phyloP scores from a whole-genome alignment of 805 yeast species.

The Pichia occidentalis region DNA sequence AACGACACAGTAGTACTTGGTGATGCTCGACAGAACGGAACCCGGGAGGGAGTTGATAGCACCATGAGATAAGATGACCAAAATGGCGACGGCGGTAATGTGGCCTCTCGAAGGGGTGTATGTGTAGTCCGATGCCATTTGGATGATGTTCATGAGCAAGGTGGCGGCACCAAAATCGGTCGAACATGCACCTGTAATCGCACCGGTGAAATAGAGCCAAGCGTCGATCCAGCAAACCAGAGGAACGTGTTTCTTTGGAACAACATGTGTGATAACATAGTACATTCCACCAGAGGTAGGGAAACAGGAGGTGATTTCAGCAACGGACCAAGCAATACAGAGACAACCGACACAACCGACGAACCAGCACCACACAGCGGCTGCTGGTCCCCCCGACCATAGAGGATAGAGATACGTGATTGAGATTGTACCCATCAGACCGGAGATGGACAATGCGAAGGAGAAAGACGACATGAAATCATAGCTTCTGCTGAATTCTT shows the following conservation, averaged over 20 bases:
- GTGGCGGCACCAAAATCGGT: constrained; percentile 48
- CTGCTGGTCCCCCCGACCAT: constrained; percentile 54
- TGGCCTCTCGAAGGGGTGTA: constrained; percentile 38
- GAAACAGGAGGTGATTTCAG: constrained; percentile 43
- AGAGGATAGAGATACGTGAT: constrained; percentile 45
- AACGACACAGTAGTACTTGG: constrained; percentile 45
- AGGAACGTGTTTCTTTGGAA: constrained; percentile 44
- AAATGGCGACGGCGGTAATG: constrained; percentile 45
- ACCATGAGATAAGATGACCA: constrained; percentile 43
- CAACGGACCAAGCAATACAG: constrained; percentile 46
- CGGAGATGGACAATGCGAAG: constrained; percentile 59
- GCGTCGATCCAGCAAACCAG: constrained; percentile 49
- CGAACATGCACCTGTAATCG: constrained; percentile 45
- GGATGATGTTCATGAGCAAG: constrained; percentile 40
- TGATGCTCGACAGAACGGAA: constrained; percentile 40
- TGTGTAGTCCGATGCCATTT: constrained; percentile 32
- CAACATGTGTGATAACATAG: constrained; percentile 40
- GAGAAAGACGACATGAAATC: constrained; percentile 56
- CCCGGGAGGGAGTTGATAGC: constrained; percentile 46
- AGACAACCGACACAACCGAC: constrained; percentile 48
- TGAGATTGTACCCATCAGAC: constrained; percentile 56
- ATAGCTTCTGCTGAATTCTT: constrained; percentile 52
- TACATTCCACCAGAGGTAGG: constrained; percentile 52
- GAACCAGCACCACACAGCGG: constrained; percentile 59
- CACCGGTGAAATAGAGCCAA: constrained; percentile 44